Evolutionary conservation across 2,329 filamentous ascomycete species (phyloP).

Genomic region (Falciphora oryzae): DNA sequence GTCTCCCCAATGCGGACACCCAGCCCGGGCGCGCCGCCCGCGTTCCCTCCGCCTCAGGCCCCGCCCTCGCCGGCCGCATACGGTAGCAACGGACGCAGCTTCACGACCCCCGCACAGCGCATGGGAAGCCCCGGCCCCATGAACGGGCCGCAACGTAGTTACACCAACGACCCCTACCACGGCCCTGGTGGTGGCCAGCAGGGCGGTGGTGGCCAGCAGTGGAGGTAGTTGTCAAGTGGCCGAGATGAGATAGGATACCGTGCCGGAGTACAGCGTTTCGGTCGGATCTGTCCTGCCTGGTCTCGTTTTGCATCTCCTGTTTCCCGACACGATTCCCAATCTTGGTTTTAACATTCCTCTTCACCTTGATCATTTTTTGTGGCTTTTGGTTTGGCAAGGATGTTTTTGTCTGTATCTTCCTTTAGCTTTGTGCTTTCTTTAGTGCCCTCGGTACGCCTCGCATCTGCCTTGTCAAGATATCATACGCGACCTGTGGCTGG

Average conservation of each 20-base stretch:
- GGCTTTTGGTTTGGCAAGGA: neutral
- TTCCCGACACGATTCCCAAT: neutral
- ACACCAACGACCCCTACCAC: conserved; percentile 10
- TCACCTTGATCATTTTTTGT: neutral
- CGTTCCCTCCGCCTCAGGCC: neutral
- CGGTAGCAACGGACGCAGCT: conserved; percentile 16
- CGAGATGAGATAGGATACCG: neutral
- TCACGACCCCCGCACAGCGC: conserved; percentile 18
- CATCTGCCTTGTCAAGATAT: neutral
- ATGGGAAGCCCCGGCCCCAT: conserved; percentile 12
- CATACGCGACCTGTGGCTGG: neutral
- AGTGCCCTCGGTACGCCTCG: neutral
- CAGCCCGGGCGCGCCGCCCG: conserved; percentile 9
- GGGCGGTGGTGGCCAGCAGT: conserved; percentile 4
- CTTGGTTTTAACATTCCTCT: neutral
- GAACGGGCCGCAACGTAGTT: conserved; percentile 14
- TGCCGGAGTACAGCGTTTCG: neutral
- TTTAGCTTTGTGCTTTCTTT: neutral
- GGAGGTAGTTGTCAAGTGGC: conserved; percentile 7
- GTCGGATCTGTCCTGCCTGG: neutral
- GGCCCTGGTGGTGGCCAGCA: conserved; percentile 1
- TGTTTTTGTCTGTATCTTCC: neutral
- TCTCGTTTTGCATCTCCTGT: neutral
- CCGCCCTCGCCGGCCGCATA: conserved; percentile 1
- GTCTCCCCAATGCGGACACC: neutral